Evolutionary conservation across 139 green algal species (phyloP).

Genomic region (Micractinium conductrix): DNA sequence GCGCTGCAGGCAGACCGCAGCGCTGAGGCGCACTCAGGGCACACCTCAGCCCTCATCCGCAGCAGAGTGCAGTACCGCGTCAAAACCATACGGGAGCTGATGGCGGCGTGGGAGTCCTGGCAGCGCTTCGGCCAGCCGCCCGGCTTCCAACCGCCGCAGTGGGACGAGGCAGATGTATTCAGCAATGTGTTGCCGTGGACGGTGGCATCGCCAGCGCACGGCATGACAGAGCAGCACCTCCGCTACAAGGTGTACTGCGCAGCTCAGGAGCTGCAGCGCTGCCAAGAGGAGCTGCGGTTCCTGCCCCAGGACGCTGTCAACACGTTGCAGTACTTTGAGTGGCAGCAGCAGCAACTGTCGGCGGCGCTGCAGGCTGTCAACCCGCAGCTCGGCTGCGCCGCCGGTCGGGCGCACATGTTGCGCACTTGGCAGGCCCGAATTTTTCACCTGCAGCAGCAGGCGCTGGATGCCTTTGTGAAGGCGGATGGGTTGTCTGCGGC

Average conservation of each 20-base stretch:
- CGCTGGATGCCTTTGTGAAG: too few species aligned
- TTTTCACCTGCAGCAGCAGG: not conserved
- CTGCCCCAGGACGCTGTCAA: not conserved
- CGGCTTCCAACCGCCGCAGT: not conserved
- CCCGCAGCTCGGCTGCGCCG: not conserved
- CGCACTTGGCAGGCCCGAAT: not conserved
- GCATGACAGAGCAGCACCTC: not conserved
- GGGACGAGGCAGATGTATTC: not conserved
- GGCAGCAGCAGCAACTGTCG: not conserved
- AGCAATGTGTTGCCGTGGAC: not conserved
- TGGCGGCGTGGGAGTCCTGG: not conserved
- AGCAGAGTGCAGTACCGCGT: not conserved
- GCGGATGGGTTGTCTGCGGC: too few species aligned
- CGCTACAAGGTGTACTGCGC: not conserved
- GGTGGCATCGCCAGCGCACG: not conserved
- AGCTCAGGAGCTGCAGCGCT: not conserved
- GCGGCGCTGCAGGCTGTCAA: not conserved
- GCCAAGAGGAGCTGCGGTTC: not conserved
- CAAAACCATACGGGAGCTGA: not conserved
- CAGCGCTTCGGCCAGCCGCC: not conserved
- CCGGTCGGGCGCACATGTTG: not conserved
- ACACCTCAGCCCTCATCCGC: not conserved
- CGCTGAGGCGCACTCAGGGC: not conserved
- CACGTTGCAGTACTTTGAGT: not conserved
- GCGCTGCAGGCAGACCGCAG: not conserved